Conservation (phyloP, 345 rosid species). For the Lumnitzera racemosa region DNA sequence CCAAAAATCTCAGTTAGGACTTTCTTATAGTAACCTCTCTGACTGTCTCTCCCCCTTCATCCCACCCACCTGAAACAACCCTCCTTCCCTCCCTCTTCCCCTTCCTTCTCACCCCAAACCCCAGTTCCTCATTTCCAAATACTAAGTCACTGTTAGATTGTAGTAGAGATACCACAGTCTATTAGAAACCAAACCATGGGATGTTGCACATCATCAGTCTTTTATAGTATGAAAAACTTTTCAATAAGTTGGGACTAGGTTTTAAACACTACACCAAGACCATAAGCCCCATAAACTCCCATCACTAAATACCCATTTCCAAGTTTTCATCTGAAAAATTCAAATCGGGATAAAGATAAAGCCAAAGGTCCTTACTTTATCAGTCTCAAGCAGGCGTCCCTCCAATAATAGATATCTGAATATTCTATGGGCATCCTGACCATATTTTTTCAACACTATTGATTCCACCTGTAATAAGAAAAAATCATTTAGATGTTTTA, state of each 20-base stretch:
- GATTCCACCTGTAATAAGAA: conserved; percentile 15
- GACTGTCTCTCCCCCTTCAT: conserved; percentile 37
- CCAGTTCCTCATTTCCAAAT: no score
- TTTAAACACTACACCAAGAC: no score
- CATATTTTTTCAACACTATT: conserved; percentile 62
- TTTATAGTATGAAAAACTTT: no score
- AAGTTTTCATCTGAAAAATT: background rate
- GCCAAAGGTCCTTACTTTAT: conserved; percentile 40
- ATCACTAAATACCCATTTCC: background rate
- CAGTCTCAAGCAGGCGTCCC: conserved; percentile 57
- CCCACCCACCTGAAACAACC: conserved; percentile 30
- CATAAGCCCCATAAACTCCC: no score
- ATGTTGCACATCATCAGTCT: background rate
- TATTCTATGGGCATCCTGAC: conserved; percentile 62
- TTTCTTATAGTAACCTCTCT: conserved; percentile 15
- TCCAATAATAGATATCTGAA: conserved; percentile 57
- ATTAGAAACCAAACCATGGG: no score
- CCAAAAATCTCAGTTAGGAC: conserved; percentile 3
- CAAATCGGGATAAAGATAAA: conserved; percentile 1
- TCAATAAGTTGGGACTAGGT: background rate
- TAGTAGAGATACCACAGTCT: no score
- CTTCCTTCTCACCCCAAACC: background rate
- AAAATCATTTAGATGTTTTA: conserved; percentile 4
- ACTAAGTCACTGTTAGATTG: no score
- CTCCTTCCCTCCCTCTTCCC: conserved; percentile 1